Percentiles rank a stretch among this genome's conserved stretches.
phyloP scores from a whole-genome alignment of 495 filamentous ascomycete species.

The Penicillium steckii region DNA sequence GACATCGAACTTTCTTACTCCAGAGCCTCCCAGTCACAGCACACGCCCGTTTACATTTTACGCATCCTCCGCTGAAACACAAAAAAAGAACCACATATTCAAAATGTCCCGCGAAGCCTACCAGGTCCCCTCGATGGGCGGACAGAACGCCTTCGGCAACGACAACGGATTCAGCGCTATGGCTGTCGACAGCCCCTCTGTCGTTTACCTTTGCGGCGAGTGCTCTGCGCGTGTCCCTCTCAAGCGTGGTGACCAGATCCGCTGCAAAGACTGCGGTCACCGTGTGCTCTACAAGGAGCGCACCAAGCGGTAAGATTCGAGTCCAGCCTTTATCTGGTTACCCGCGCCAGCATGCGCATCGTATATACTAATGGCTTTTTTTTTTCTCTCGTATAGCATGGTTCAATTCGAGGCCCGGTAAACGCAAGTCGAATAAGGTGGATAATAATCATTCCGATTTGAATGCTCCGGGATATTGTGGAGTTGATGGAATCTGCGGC shows the following conservation, averaged over 20 bases:
- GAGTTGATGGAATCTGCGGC: slow-evolving; percentile 14
- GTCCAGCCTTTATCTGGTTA: not conserved
- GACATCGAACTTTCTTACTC: not conserved
- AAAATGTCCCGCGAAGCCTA: slow-evolving; percentile 52
- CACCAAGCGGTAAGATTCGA: slow-evolving; percentile 78
- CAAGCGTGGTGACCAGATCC: slow-evolving; percentile 81
- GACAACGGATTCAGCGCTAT: slow-evolving; percentile 27
- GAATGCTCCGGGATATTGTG: not conserved
- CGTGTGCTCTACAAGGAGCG: slow-evolving; percentile 96
- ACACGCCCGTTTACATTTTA: not conserved
- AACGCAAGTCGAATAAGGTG: slow-evolving; percentile 2
- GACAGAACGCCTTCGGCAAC: slow-evolving; percentile 40
- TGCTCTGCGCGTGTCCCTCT: slow-evolving; percentile 80
- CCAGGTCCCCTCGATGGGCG: slow-evolving; percentile 43
- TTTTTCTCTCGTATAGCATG: slow-evolving; percentile 63
- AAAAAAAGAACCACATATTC: not conserved
- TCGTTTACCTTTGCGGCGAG: slow-evolving; percentile 91
- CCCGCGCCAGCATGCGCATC: not conserved
- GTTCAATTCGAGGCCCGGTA: slow-evolving; percentile 96
- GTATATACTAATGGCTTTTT: slow-evolving; percentile 13
- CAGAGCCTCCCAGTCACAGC: not conserved
- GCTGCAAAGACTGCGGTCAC: slow-evolving; percentile 95
- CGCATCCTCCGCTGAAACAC: not conserved
- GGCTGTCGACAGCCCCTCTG: slow-evolving; percentile 45
- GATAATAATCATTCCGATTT: not conserved